Evolutionary conservation across 495 filamentous ascomycete species (phyloP).

Genomic region (Parathielavia appendiculata): DNA sequence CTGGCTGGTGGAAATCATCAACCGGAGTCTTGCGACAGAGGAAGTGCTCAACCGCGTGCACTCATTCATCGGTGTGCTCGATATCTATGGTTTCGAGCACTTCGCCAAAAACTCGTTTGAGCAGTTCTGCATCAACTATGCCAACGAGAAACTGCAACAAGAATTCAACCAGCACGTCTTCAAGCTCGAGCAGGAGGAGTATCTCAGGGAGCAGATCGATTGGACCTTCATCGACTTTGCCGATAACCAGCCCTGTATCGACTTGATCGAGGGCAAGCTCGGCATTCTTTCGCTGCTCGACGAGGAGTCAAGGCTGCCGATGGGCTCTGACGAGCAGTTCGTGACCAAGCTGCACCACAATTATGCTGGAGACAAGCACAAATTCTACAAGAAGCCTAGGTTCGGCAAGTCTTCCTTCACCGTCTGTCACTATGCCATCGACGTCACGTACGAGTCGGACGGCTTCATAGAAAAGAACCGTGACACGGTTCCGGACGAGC

Average conservation of each 20-base stretch:
- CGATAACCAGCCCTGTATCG: slow-evolving; percentile 99
- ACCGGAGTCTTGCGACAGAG: slow-evolving; percentile 81
- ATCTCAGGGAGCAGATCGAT: slow-evolving; percentile 92
- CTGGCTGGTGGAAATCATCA: slow-evolving; percentile 96
- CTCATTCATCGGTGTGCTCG: slow-evolving; percentile 97
- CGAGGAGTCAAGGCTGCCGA: slow-evolving; percentile 92
- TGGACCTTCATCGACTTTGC: slow-evolving; percentile 99
- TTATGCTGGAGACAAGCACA: slow-evolving; percentile 84
- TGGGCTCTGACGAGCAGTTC: slow-evolving; percentile 96
- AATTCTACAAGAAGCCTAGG: slow-evolving; percentile 96
- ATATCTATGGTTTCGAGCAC: slow-evolving; percentile 99
- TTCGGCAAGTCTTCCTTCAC: slow-evolving; percentile 98
- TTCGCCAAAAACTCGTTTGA: slow-evolving; percentile 99
- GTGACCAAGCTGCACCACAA: slow-evolving; percentile 97
- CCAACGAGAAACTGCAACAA: slow-evolving; percentile 98
- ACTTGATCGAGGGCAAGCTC: slow-evolving; percentile 94
- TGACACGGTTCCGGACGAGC: slow-evolving; percentile 97
- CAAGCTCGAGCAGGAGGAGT: slow-evolving; percentile 98
- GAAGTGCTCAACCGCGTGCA: slow-evolving; percentile 74
- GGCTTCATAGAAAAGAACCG: slow-evolving; percentile 99
- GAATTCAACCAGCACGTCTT: slow-evolving; percentile 99
- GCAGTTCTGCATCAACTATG: slow-evolving; percentile 99
- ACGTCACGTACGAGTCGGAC: slow-evolving; percentile 99
- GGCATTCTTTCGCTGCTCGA: slow-evolving; percentile 90
- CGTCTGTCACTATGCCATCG: slow-evolving; percentile 96